phyloP scores from a whole-genome alignment of 2,329 filamentous ascomycete genomes.

The Alternaria brassicicola region DNA sequence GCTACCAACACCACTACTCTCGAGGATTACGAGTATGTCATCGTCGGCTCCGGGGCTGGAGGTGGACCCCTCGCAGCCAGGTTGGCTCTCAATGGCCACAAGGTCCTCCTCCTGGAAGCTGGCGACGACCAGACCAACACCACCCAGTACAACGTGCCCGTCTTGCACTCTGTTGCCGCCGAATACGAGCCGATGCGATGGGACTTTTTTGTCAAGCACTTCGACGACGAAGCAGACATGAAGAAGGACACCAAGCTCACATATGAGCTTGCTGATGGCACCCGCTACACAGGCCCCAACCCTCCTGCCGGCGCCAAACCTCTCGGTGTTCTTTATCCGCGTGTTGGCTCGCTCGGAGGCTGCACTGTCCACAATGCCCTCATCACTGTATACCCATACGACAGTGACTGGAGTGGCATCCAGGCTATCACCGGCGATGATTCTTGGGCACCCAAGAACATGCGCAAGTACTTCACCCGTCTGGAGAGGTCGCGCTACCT shows the following conservation, averaged over 20 bases:
- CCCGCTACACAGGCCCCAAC: conserved; percentile 57
- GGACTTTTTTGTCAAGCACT: conserved; percentile 68
- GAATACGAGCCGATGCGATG: conserved; percentile 62
- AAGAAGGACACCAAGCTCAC: conserved; percentile 62
- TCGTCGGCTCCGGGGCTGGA: conserved; percentile 66
- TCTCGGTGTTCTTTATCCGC: conserved; percentile 63
- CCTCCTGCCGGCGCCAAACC: conserved; percentile 58
- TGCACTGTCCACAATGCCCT: conserved; percentile 66
- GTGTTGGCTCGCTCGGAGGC: conserved; percentile 61
- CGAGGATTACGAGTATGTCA: conserved; percentile 62
- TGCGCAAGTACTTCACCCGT: conserved; percentile 62
- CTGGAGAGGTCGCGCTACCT: conserved; percentile 62
- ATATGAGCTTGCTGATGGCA: conserved; percentile 40
- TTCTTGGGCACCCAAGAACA: conserved; percentile 64
- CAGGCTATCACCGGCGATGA: conserved; percentile 63
- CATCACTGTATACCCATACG: conserved; percentile 62
- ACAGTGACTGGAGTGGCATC: conserved; percentile 65
- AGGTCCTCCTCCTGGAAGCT: conserved; percentile 64
- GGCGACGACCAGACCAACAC: conserved; percentile 61
- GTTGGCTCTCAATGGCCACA: conserved; percentile 62
- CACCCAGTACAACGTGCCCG: conserved; percentile 58
- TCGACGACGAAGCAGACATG: conserved; percentile 58
- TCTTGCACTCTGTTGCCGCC: conserved; percentile 58
- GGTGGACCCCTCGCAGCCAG: conserved; percentile 64
- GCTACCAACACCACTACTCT: conserved; percentile 17